Evolutionary conservation across 2,329 filamentous ascomycete genomes (phyloP), one percentile per base, ranked within the genome.

Genomic region (Colletotrichum sansevieriae): DNA sequence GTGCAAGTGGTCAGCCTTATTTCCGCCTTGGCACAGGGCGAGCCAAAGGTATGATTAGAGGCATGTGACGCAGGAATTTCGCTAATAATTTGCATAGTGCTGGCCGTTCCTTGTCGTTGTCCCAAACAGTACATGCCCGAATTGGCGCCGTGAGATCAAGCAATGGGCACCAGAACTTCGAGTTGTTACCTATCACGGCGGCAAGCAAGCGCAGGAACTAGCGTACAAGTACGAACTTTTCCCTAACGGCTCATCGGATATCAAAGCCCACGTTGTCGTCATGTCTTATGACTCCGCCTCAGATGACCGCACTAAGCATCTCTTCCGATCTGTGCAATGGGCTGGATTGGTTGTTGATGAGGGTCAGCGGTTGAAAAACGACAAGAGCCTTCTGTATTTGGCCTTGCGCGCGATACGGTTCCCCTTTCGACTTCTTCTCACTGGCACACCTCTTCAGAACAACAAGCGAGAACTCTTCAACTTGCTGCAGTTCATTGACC

Each of bases 61-160:
- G 7, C 9, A 11, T 11, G 22, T 12, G 25, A 12, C 8, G 18
- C 11, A 22, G 7, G 12, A 39, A 47, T 29, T 11, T 51, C 52
- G 66, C 4, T 44, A 15, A 44, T 55, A 35, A 9, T 6, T 11
- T 15, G 13, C 49, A 3, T 18, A 81, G 75, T 96, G 94, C 79
- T 98, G 92, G 87, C 96, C 96, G 0, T 98, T 98, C 76, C 84
- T 99, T 15, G 86, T 98, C 3, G 94, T 98, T 2, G 95, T 97
- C 0, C 96, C 96, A 0, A 98, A 98, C 76, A 91, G 95, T 0
- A 99, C 96, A 0, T 97, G 94, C 78, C 89, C 94, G n/a, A 99
- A 99, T 77, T 99, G 96, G 95, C 92, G 95, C 6, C 90, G 95
- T 56, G 96, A 99, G 77, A 94, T 98, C 78, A 97, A 97, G 81